Evolutionary conservation across 1,284 basidiomycete species (phyloP).

Genomic region (Malassezia caprae): DNA sequence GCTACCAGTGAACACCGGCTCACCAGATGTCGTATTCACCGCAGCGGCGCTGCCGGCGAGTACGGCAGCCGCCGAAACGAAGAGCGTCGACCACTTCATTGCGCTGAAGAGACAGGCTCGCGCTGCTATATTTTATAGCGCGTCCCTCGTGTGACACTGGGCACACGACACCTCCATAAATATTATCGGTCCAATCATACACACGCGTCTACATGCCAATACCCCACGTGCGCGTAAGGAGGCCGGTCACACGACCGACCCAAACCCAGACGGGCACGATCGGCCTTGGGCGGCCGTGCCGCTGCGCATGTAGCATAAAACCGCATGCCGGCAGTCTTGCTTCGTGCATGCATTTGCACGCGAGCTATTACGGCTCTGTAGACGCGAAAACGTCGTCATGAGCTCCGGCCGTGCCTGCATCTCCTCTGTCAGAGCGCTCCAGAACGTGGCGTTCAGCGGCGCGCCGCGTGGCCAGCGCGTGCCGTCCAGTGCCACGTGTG

Average conservation of each 20-base stretch:
- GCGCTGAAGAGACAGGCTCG: no score
- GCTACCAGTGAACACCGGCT: conserved; percentile 34
- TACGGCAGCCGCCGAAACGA: neutral
- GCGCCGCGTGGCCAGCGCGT: conserved; percentile 57
- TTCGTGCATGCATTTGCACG: conserved; percentile 51
- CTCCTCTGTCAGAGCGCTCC: conserved; percentile 65
- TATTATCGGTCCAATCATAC: neutral
- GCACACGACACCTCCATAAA: neutral
- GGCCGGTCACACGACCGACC: neutral
- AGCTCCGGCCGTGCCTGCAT: conserved; percentile 3
- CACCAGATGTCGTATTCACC: conserved; percentile 15
- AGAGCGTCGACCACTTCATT: neutral
- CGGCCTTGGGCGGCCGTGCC: conserved; percentile 56
- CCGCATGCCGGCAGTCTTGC: conserved; percentile 57
- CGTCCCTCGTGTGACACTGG: no score
- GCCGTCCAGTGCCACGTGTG: conserved; percentile 8
- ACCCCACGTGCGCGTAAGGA: neutral
- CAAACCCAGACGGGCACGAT: conserved; percentile 52
- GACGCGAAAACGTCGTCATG: neutral
- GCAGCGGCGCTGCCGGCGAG: neutral
- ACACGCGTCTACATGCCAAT: neutral
- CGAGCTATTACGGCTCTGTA: neutral
- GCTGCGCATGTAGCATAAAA: conserved; percentile 68
- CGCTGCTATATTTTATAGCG: no score
- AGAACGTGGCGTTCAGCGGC: conserved; percentile 71